Evolutionary conservation across 306 rosid species (phyloP).

Genomic region (Sphenostylis stenocarpa): DNA sequence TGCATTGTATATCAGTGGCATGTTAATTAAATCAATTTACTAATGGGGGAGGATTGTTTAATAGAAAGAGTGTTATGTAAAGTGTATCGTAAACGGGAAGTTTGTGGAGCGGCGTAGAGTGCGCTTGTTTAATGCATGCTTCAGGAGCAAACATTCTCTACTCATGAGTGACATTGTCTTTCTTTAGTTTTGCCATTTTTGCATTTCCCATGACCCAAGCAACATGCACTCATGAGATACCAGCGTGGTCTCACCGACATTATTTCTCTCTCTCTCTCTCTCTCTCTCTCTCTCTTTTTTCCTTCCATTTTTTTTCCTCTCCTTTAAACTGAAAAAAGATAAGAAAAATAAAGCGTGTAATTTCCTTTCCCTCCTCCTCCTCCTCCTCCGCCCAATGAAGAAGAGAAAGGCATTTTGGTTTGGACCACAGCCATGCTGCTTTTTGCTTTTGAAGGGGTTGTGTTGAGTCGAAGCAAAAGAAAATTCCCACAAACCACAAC

Average conservation of each 20-base stretch:
- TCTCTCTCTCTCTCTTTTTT: not conserved
- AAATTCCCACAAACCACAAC: not conserved
- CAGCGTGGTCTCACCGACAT: slow-evolving; percentile 35
- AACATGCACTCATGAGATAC: slow-evolving; percentile 28
- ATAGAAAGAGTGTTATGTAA: not conserved
- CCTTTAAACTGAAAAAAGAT: not conserved
- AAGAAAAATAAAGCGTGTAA: not conserved
- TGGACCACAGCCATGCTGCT: not conserved
- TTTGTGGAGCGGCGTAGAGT: slow-evolving; percentile 31
- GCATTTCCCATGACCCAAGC: slow-evolving; percentile 1
- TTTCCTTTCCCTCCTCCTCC: not conserved
- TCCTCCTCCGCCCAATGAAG: too few relatives aligned
- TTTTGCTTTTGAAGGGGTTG: slow-evolving; percentile 6
- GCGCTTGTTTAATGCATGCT: slow-evolving; percentile 34
- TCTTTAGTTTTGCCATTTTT: slow-evolving; percentile 10
- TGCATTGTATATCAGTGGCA: not conserved
- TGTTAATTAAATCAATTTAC: not conserved
- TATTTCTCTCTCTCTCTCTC: slow-evolving; percentile 2
- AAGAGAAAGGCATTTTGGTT: not conserved
- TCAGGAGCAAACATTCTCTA: slow-evolving; percentile 57
- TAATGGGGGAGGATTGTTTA: slow-evolving; percentile 21
- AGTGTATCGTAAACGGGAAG: slow-evolving; percentile 18
- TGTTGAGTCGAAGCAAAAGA: not conserved
- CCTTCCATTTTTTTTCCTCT: not conserved
- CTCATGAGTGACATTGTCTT: slow-evolving; percentile 23